Evolutionary conservation across 2,329 filamentous ascomycete species (phyloP), one percentile per base, ranked within the genome.

Genomic region (Beauveria pseudobassiana): DNA sequence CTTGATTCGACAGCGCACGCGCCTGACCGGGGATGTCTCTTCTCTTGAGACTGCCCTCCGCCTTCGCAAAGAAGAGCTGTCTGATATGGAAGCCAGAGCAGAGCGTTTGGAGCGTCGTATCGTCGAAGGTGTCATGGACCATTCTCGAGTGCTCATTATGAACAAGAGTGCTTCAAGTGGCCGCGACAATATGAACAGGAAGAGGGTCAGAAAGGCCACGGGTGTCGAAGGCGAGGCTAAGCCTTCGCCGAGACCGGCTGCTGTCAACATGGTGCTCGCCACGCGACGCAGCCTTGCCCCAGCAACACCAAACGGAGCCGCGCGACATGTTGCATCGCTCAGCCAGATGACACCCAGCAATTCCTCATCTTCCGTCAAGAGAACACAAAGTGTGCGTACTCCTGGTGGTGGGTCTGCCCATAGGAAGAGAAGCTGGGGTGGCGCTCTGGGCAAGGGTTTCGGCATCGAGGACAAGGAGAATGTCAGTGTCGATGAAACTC

Each of bases 91-190:
- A 72, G 80, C 83, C 12, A 89, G 93, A 64, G 95, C 93, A 3
- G 92, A 97, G 72, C 85, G 86, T 3, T 81, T 99, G 26, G 95
- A 99, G 76, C 89, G 93, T 58, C 87, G 95, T 28, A 96, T 99
- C 67, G 78, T 99, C 38, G 93, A 98, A 66, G 93, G 93, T 28
- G 91, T 98, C 65, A 96, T 99, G 77, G 93, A 98, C 68, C 93
- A 98, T 72, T 97, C 93, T 22, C 89, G 93, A 7, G 87, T 93
- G 28, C 81, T 97, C n/a, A 83, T 98, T 62, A 89, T 95, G 78
- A 80, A 86, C 66, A 88, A 90, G 76, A 77, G 83, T 3, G 77
- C 73, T 66, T 80, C 78, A 67, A 75, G 75, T 12, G 75, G 78
- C 12, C 74, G 74, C 6, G 83, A 85, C 59, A 75, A 78, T 63